Conservation (phyloP, 805 yeast genomes). For the Teunomyces barrocoloradensis region DNA sequence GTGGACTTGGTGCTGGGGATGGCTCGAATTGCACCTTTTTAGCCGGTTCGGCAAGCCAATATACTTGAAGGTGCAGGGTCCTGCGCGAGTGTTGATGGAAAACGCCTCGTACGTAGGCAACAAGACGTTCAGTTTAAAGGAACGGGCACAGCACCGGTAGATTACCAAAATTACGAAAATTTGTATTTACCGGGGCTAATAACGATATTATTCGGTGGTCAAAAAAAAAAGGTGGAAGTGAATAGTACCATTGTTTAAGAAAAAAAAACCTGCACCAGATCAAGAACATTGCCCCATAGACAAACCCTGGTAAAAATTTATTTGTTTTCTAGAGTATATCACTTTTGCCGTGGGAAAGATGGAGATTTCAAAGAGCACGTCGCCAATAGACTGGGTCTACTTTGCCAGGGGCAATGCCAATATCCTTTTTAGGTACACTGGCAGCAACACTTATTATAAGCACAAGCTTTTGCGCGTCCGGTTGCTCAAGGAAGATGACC, state of each 20-base stretch:
- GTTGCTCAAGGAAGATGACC: constrained; percentile 31
- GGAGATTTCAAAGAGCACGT: constrained; percentile 36
- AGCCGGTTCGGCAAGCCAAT: constrained; percentile 10
- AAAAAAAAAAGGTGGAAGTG: neutral
- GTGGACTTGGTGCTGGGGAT: neutral
- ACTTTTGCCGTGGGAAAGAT: constrained; percentile 11
- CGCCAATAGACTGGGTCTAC: constrained; percentile 40
- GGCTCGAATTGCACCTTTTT: neutral
- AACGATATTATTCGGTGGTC: neutral
- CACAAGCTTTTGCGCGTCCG: constrained; percentile 40
- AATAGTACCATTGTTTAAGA: neutral
- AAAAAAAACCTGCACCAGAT: neutral
- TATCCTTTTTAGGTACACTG: constrained; percentile 42
- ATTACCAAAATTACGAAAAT: too few species aligned
- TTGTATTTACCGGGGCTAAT: neutral
- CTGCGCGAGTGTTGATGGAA: constrained; percentile 23
- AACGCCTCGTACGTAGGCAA: constrained; percentile 13
- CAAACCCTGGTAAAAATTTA: neutral
- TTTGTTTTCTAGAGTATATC: neutral
- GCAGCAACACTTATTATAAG: constrained; percentile 27
- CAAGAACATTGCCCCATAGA: neutral
- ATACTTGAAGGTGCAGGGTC: constrained; percentile 24
- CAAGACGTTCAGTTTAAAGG: constrained; percentile 3
- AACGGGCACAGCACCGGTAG: constrained; percentile 1
- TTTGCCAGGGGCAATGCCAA: constrained; percentile 51